Percentiles rank a stretch among this genome's conserved stretches.
Conservation (phyloP, 164 flowering plant species). For the Nelumbo lutea region DNA sequence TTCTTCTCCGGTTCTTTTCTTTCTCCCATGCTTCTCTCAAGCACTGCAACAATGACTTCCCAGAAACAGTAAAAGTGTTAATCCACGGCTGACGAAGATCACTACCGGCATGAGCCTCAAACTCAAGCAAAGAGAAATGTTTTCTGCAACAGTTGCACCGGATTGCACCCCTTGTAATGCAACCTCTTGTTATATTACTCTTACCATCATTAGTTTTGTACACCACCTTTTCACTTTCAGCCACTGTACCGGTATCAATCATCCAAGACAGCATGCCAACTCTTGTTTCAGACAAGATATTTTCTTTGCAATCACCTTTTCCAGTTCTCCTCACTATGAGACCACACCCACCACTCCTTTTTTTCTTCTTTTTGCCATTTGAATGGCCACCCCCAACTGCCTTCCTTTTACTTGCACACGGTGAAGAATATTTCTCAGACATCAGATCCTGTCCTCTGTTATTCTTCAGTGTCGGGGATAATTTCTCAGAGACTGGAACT, state of each 20-base stretch:
- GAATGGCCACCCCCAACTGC: background rate
- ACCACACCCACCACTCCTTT: constrained; percentile 20
- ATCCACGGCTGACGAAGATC: constrained; percentile 18
- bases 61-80: constrained; percentile 16
- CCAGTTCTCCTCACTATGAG: constrained; percentile 19
- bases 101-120: constrained; percentile 28
- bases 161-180: constrained; percentile 19
- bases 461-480: background rate
- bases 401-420: constrained; percentile 14
- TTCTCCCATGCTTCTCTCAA: constrained; percentile 25
- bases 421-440: constrained; percentile 1
- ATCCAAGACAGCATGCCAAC: constrained; percentile 20
- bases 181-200: constrained; percentile 10
- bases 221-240: constrained; percentile 17
- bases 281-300: constrained; percentile 9
- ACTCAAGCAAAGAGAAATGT: constrained; percentile 17
- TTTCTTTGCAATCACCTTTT: constrained; percentile 5
- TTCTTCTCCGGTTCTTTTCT: constrained; percentile 15
- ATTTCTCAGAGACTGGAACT: constrained; percentile 11
- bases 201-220: constrained; percentile 11
- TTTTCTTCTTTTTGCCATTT: constrained; percentile 18
- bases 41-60: constrained; percentile 25
- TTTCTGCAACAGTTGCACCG: constrained; percentile 25
- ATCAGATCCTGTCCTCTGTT: background rate
- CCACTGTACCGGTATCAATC: constrained; percentile 18